Evolutionary conservation across 306 rosid species (phyloP).

Genomic region (Astragalus glycyphyllos): DNA sequence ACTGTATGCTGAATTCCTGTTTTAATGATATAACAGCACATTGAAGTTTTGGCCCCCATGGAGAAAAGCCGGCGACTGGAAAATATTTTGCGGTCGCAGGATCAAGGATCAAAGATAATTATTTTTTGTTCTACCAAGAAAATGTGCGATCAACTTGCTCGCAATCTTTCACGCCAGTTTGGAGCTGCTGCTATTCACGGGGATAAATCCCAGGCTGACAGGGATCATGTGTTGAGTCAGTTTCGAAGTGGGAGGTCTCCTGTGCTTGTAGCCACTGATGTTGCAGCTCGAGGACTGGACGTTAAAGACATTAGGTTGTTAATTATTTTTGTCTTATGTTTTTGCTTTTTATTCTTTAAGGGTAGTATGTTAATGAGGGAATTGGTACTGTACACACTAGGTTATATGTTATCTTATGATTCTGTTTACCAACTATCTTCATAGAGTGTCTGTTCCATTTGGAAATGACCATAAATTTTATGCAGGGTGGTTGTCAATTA

Average conservation of each 20-base stretch:
- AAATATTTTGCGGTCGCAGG: conserved; percentile 87
- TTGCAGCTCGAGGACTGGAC: conserved; percentile 98
- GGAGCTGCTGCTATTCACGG: conserved; percentile 99
- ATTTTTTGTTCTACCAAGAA: conserved; percentile 96
- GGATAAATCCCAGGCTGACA: conserved; percentile 96
- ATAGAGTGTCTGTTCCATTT: neutral
- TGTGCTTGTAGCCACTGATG: conserved; percentile 96
- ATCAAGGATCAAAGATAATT: conserved; percentile 90
- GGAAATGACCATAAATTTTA: conserved; percentile 27
- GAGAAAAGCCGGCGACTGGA: conserved; percentile 91
- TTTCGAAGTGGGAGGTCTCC: conserved; percentile 91
- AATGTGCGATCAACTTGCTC: conserved; percentile 98
- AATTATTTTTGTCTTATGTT: conserved; percentile 2
- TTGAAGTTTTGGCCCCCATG: conserved; percentile 74
- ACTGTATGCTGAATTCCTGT: conserved; percentile 25
- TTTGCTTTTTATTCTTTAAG: conserved; percentile 1
- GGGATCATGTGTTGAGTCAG: conserved; percentile 88
- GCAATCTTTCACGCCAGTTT: conserved; percentile 89
- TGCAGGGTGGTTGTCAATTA: conserved; percentile 92
- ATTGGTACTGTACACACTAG: neutral
- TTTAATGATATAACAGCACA: conserved; percentile 59
- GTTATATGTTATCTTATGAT: neutral
- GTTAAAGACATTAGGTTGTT: conserved; percentile 92
- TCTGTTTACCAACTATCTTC: conserved; percentile 1
- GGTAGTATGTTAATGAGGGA: neutral